Percentiles rank a stretch among this genome's conserved stretches.
Conservation (phyloP, 2,329 filamentous ascomycete genomes). For the Sarocladium oryzae region DNA sequence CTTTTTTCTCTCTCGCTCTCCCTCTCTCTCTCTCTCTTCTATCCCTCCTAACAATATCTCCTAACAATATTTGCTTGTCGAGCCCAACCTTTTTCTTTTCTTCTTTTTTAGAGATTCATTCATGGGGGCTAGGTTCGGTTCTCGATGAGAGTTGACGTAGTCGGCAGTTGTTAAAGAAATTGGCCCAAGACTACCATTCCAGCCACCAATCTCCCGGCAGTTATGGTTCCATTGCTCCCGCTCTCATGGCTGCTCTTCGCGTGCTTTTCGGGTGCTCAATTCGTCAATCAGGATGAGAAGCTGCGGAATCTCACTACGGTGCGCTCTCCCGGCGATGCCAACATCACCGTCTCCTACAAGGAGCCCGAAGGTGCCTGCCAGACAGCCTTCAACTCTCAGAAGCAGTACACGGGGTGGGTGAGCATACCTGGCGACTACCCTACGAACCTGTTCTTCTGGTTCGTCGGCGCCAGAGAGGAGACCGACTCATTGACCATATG, state of each 20-base stretch:
- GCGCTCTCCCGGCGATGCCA: slow-evolving; percentile 53
- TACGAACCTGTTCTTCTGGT: slow-evolving; percentile 48
- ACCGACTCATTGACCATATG: slow-evolving; percentile 48
- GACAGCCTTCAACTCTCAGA: slow-evolving; percentile 57
- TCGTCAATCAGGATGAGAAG: slow-evolving; percentile 22
- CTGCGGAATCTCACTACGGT: slow-evolving; percentile 46
- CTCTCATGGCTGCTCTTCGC: slow-evolving; percentile 11
- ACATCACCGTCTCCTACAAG: slow-evolving; percentile 64
- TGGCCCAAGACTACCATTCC: too few species aligned
- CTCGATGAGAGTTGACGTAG: slow-evolving; percentile 3
- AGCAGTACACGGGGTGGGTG: slow-evolving; percentile 67
- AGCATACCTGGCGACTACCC: slow-evolving; percentile 48
- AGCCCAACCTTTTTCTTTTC: not conserved
- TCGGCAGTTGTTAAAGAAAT: too few species aligned
- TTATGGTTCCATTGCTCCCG: slow-evolving; percentile 2
- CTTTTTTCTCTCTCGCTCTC: too few species aligned
- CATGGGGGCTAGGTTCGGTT: not conserved
- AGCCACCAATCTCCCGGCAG: not conserved
- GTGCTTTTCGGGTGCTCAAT: slow-evolving; percentile 24
- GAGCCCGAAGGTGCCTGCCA: slow-evolving; percentile 53
- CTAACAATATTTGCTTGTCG: not conserved
- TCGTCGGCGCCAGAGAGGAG: slow-evolving; percentile 36
- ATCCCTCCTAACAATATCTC: too few species aligned
- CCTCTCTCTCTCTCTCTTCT: too few species aligned
- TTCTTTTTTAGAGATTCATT: not conserved